These are phyloP conservation scores for Mycena crocata DNA, from an alignment of 768 basidiomycete species.

Conservation along the genomic window DNA sequence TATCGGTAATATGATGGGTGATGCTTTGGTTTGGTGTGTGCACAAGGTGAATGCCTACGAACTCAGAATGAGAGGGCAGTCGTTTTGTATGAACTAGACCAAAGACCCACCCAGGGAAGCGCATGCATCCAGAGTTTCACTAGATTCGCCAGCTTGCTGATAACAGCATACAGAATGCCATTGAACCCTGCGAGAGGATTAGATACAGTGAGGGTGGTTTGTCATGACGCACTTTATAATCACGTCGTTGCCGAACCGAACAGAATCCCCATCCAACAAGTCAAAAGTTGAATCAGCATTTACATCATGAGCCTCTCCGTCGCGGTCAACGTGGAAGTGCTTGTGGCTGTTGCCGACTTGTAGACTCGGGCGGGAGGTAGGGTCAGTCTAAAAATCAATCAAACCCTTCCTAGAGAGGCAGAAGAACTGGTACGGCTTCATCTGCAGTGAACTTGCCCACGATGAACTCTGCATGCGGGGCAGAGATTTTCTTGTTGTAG, in stretches of 20 bases:
- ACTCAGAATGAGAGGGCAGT: slow-evolving; percentile 1
- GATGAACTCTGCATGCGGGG: slow-evolving; percentile 66
- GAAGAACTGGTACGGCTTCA: slow-evolving; percentile 59
- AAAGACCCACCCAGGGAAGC: slow-evolving; percentile 62
- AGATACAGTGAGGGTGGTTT: not conserved
- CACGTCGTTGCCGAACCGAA: slow-evolving; percentile 59
- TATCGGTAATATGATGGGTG: slow-evolving; percentile 74
- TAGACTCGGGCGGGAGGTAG: slow-evolving; percentile 59
- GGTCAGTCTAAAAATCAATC: slow-evolving; percentile 56
- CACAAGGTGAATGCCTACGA: slow-evolving; percentile 67
- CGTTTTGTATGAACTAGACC: not conserved
- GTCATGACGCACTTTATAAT: slow-evolving; percentile 57
- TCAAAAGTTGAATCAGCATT: slow-evolving; percentile 52
- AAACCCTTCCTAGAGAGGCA: not conserved
- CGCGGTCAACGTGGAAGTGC: slow-evolving; percentile 60
- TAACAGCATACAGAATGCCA: slow-evolving; percentile 68
- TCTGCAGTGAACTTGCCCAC: slow-evolving; percentile 64
- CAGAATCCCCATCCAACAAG: slow-evolving; percentile 65
- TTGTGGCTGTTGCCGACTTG: slow-evolving; percentile 57
- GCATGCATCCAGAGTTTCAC: slow-evolving; percentile 56
- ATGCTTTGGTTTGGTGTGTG: slow-evolving; percentile 56
- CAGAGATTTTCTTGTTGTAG: slow-evolving; percentile 73
- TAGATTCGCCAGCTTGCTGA: slow-evolving; percentile 48
- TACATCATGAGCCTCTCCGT: slow-evolving; percentile 44
- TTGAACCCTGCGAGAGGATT: slow-evolving; percentile 49